Evolutionary conservation across 2,329 filamentous ascomycete genomes (phyloP), one percentile per base, ranked within the genome.

Genomic region (Fusarium newnesense): DNA sequence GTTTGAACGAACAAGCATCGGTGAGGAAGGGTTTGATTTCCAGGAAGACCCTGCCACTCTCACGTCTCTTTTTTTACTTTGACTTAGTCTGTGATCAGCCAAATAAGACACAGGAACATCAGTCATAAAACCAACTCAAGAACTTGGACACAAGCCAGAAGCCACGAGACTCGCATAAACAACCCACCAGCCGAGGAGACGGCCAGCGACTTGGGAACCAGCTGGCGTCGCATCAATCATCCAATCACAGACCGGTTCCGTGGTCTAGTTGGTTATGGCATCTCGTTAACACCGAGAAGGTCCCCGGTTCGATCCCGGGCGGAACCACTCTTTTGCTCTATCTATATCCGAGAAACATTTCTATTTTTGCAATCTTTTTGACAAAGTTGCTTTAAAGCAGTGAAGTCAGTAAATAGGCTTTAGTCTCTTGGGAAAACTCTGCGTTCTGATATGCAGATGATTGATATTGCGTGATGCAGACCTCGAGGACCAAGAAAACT

Each of bases 181-280:
- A 34, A 21, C 18, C 8, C 32, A 36, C 2, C 2, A 5, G 0
- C 1, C 19, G 6, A 26, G 4, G 16, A 2, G 4, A 16, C 9
- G 0, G 3, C 9, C n/a, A 21, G 9, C 13, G 4, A 32, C 53
- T 28, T 44, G 18, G 0, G 4, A 10, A 0, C 1, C 0, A 32
- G 1, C 7, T n/a, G 4, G 9, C 0, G 6, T n/a, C n/a, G n/a
- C n/a, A n/a, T n/a, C 13, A 12, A 4, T 32, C 39, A 54, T 24
- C 62, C 62, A 65, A 63, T 65, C 46, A 63, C 18, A 63, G 28
- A 28, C 44, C 15, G 58, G 62, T 65, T 65, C 58, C 46, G 62
- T 63, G 58, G 34, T 54, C 62, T 63, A 64, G 57, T 43, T 52
- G 57, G 39, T 52, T 36, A 49, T 49, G 63, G 42, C 47, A 65